Evolutionary conservation across 805 yeast genomes (phyloP).

Genomic region (Schwanniomyces yamadae): DNA sequence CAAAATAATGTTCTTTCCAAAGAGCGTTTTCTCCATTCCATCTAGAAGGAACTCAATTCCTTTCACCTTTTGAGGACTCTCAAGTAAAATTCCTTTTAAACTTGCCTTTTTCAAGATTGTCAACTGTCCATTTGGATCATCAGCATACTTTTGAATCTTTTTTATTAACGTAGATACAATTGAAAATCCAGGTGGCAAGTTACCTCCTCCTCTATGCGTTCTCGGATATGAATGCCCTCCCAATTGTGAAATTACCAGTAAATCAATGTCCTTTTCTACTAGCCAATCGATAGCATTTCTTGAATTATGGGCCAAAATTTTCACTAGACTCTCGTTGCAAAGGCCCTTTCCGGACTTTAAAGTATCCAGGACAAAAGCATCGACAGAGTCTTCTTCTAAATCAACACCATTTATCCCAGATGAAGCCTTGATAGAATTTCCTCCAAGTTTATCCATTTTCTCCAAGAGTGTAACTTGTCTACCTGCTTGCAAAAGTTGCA

Average conservation of each 20-base stretch:
- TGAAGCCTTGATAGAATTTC: constrained; percentile 61
- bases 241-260: constrained; percentile 29
- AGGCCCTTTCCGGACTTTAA: constrained; percentile 32
- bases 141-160: constrained; percentile 30
- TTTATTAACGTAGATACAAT: constrained; percentile 48
- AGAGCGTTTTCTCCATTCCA: constrained; percentile 12
- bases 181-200: constrained; percentile 60
- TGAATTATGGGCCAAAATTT: constrained; percentile 24
- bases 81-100: constrained; percentile 19
- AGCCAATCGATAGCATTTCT: constrained; percentile 35
- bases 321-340: constrained; percentile 23
- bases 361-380: constrained; percentile 29
- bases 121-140: constrained; percentile 17
- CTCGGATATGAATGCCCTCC: constrained; percentile 43
- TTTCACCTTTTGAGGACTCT: constrained; percentile 28
- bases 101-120: constrained; percentile 14
- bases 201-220: constrained; percentile 41
- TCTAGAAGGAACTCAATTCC: constrained; percentile 42
- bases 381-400: constrained; percentile 28
- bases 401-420: constrained; percentile 55
- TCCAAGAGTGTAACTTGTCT: constrained; percentile 48
- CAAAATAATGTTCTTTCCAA: constrained; percentile 37
- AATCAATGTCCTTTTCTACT: constrained; percentile 24
- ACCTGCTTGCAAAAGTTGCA: constrained; percentile 35
- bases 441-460: constrained; percentile 50